These are phyloP conservation scores for Plenodomus tracheiphilus DNA, from an alignment of 2,329 filamentous ascomycete genomes.

Conservation along the genomic window DNA sequence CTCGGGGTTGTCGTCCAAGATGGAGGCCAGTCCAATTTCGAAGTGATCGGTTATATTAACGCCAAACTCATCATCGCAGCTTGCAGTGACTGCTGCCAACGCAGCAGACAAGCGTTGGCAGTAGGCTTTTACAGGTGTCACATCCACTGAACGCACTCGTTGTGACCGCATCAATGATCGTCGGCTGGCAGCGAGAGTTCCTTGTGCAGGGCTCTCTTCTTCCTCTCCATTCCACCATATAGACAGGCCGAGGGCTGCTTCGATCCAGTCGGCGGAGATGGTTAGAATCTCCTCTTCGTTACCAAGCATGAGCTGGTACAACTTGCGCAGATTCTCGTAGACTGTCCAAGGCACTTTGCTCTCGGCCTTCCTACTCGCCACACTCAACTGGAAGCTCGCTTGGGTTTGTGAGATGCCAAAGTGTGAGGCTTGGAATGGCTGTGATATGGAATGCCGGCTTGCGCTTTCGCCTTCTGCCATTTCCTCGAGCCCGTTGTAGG, in stretches of 20 bases:
- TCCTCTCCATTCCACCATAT: conserved; percentile 90
- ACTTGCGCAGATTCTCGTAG: conserved; percentile 78
- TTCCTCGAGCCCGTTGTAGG: conserved; percentile 70
- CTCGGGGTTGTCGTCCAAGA: conserved; percentile 81
- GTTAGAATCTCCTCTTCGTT: conserved; percentile 74
- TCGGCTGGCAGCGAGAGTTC: conserved; percentile 51
- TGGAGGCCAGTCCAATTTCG: conserved; percentile 79
- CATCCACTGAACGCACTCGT: conserved; percentile 52
- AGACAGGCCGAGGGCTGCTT: conserved; percentile 80
- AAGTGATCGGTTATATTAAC: conserved; percentile 75
- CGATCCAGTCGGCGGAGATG: conserved; percentile 86
- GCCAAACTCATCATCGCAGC: conserved; percentile 68
- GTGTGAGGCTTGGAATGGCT: conserved; percentile 49
- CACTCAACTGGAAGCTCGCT: conserved; percentile 65
- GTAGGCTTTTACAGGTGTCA: conserved; percentile 67
- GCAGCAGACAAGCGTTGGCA: conserved; percentile 71
- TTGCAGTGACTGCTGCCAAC: conserved; percentile 67
- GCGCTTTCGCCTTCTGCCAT: conserved; percentile 76
- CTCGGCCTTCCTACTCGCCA: conserved; percentile 72
- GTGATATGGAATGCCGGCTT: conserved; percentile 47
- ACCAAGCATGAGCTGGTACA: conserved; percentile 82
- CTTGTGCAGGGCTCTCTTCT: conserved; percentile 51
- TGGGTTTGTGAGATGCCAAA: conserved; percentile 49
- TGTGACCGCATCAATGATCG: conserved; percentile 46
- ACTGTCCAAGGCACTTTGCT: conserved; percentile 88